A percentile compares a stretch with the other conserved stretches of the same genome.
Evolutionary conservation across 805 yeast species (phyloP).

Genomic region (Sungouiozyma intestinalis): DNA sequence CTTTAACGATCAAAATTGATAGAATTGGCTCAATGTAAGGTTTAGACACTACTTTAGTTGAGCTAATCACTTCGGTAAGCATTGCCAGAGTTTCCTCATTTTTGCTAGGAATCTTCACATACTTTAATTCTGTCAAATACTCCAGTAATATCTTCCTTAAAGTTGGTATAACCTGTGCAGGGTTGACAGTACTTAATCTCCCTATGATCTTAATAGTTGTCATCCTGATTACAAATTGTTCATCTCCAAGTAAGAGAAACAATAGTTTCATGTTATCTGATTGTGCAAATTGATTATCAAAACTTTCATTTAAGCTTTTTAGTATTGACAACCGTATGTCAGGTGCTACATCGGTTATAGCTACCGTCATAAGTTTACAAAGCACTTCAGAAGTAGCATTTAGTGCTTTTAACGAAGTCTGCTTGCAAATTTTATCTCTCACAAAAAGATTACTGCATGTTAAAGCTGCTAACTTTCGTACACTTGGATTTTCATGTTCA

Average conservation of each 20-base stretch:
- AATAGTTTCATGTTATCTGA: conserved; percentile 76
- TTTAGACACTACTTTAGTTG: conserved; percentile 66
- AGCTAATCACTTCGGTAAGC: conserved; percentile 58
- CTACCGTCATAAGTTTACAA: conserved; percentile 63
- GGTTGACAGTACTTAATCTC: conserved; percentile 70
- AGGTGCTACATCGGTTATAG: conserved; percentile 77
- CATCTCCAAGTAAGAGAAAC: conserved; percentile 84
- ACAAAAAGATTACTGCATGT: conserved; percentile 68
- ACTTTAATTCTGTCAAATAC: conserved; percentile 70
- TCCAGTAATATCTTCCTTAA: conserved; percentile 76
- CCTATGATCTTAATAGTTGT: conserved; percentile 73
- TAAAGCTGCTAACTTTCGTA: conserved; percentile 70
- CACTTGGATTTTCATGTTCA: conserved; percentile 64
- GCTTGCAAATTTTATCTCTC: conserved; percentile 71
- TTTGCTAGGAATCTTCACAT: conserved; percentile 57
- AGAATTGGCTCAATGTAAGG: conserved; percentile 86
- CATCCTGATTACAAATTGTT: conserved; percentile 65
- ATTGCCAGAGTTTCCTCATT: conserved; percentile 79
- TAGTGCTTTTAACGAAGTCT: conserved; percentile 69
- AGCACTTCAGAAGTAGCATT: conserved; percentile 74
- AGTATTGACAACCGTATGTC: conserved; percentile 75
- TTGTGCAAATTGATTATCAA: conserved; percentile 86
- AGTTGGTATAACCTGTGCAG: conserved; percentile 90
- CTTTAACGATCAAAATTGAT: conserved; percentile 68
- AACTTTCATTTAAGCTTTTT: conserved; percentile 54